These are phyloP conservation scores for Codiaeum variegatum DNA, from an alignment of 441 rosid genomes.

Conservation along the genomic window DNA sequence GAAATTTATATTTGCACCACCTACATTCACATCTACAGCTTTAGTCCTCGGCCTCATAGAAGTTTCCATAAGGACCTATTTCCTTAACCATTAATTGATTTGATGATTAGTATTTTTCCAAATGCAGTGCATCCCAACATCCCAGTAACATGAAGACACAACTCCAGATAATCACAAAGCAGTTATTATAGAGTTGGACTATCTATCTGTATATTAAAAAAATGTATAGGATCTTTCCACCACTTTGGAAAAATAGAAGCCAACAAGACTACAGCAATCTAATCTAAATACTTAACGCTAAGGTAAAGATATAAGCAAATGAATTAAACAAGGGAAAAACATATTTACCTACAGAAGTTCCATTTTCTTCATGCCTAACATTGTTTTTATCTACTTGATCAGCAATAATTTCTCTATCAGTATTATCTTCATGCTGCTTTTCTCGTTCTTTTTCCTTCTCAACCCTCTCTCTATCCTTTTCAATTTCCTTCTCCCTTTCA, in stretches of 20 bases:
- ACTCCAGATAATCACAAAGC: conserved; percentile 1
- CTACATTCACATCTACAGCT: background rate
- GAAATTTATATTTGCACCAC: background rate
- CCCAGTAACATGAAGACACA: background rate
- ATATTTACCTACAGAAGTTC: conserved; percentile 45
- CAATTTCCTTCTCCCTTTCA: conserved; percentile 42
- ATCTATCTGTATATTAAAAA: background rate
- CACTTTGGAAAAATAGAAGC: background rate
- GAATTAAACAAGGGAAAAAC: conserved; percentile 1
- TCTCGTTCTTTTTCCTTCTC: conserved; percentile 56
- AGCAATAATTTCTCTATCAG: conserved; percentile 43
- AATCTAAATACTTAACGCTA: background rate
- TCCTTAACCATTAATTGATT: background rate
- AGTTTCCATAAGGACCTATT: background rate
- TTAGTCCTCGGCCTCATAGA: background rate
- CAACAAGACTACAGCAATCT: background rate
- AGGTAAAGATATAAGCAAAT: background rate
- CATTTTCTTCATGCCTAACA: conserved; percentile 54
- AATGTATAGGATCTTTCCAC: background rate
- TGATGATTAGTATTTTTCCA: background rate
- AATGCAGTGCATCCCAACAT: background rate
- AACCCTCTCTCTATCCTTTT: conserved; percentile 38
- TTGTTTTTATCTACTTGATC: conserved; percentile 53
- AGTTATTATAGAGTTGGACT: background rate
- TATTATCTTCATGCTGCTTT: conserved; percentile 52